Conservation (phyloP, 129 eudicot species). For the Flaveria robusta region DNA sequence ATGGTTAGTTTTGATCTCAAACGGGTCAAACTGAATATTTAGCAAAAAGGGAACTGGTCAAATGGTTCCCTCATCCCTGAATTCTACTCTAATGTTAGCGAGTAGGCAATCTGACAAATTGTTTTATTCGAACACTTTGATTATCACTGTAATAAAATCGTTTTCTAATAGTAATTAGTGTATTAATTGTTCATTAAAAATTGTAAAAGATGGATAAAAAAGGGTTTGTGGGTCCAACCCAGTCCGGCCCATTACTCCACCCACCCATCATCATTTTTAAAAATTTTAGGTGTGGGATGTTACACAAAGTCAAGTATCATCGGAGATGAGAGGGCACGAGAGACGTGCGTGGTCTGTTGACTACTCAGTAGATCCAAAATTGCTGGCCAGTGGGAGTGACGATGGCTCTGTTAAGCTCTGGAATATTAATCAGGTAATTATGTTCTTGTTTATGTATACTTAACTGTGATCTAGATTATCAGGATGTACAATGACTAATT, state of each 20-base stretch:
- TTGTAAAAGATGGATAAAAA: not conserved
- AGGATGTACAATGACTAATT: conserved; percentile 39
- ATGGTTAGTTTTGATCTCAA: not conserved
- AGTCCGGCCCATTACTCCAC: not conserved
- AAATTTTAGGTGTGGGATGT: conserved; percentile 87
- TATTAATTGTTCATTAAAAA: not conserved
- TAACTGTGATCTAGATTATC: conserved; percentile 22
- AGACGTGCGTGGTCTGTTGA: conserved; percentile 96
- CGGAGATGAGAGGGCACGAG: conserved; percentile 86
- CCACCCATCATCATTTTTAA: not conserved
- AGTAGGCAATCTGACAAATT: not conserved
- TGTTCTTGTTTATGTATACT: conserved; percentile 23
- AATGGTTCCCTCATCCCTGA: not conserved
- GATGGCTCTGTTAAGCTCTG: conserved; percentile 97
- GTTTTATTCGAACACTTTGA: not conserved
- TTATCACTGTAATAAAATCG: not conserved
- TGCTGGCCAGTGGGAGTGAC: conserved; percentile 96
- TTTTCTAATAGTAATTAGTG: not conserved
- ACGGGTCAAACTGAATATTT: not conserved
- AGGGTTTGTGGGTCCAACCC: not conserved
- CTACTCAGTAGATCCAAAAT: conserved; percentile 84
- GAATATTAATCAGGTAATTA: conserved; percentile 97
- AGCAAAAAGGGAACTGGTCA: not conserved
- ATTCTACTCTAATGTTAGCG: too few relatives aligned
- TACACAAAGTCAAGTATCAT: conserved; percentile 67